Percentiles rank a stretch among this genome's conserved stretches.
phyloP scores from a whole-genome alignment of 2,329 filamentous ascomycete species.

The Ophiostoma piceae region DNA sequence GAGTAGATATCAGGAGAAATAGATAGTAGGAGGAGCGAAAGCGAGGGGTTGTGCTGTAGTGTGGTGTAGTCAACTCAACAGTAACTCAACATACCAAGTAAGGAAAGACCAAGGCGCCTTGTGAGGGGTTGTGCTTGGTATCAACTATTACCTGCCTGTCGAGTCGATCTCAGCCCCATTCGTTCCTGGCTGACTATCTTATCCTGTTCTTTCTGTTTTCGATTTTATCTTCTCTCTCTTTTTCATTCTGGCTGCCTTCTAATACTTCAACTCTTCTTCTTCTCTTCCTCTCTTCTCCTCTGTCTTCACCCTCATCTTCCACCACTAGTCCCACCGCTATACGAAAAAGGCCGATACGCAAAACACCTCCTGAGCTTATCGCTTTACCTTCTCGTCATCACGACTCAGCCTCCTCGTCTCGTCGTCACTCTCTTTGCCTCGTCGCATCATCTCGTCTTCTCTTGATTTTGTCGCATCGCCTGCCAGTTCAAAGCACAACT shows the following conservation, averaged over 20 bases:
- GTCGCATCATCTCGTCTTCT: neutral
- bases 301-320: too few relatives aligned
- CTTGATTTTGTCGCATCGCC: neutral
- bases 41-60: neutral
- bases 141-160: neutral
- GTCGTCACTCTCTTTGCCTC: neutral
- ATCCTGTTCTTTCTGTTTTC: neutral
- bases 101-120: neutral
- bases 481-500: too few relatives aligned
- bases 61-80: too few relatives aligned
- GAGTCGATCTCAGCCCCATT: conserved; percentile 9
- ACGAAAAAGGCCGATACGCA: neutral
- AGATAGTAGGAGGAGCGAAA: neutral
- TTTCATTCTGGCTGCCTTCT: neutral
- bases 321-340: neutral
- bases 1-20: neutral
- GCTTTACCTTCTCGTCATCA: neutral
- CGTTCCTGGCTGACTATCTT: conserved; percentile 7
- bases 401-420: neutral
- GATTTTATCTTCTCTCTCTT: neutral
- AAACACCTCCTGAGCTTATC: neutral
- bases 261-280: neutral
- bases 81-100: neutral
- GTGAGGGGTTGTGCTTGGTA: conserved; percentile 11
- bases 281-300: neutral